A percentile compares a stretch with the other conserved stretches of the same genome.
Conservation (phyloP, 495 filamentous ascomycete genomes). For the Aspergillus avenaceus region DNA sequence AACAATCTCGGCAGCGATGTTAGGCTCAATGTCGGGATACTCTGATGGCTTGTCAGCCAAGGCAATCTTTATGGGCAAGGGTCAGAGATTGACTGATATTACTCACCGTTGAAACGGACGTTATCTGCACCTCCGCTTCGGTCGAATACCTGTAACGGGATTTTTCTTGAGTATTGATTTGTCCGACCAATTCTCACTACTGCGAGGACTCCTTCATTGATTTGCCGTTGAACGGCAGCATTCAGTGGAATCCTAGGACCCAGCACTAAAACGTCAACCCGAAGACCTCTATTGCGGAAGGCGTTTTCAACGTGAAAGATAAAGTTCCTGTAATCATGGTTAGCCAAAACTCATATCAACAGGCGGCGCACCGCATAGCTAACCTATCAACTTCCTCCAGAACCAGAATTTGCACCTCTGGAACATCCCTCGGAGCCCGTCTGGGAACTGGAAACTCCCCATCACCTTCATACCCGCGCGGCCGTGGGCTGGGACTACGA, state of each 20-base stretch:
- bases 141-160: constrained; percentile 81
- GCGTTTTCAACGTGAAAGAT: constrained; percentile 74
- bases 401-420: constrained; percentile 86
- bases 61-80: neutral
- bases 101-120: constrained; percentile 68
- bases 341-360: neutral
- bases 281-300: constrained; percentile 66
- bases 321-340: constrained; percentile 54
- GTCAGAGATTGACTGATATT: neutral
- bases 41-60: constrained; percentile 39
- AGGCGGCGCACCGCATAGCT: constrained; percentile 12
- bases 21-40: constrained; percentile 76
- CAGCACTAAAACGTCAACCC: constrained; percentile 70
- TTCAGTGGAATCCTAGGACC: constrained; percentile 72
- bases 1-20: constrained; percentile 74
- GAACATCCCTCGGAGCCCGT: constrained; percentile 70
- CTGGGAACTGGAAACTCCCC: constrained; percentile 66
- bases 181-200: constrained; percentile 68
- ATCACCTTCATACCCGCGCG: constrained; percentile 51
- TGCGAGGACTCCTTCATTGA: constrained; percentile 83
- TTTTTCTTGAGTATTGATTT: constrained; percentile 64
- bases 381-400: constrained; percentile 73
- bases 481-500: constrained; percentile 64
- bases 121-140: constrained; percentile 65
- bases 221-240: constrained; percentile 76